Conservation (phyloP, 495 filamentous ascomycete species). For the Hypoxylon intermedium region DNA sequence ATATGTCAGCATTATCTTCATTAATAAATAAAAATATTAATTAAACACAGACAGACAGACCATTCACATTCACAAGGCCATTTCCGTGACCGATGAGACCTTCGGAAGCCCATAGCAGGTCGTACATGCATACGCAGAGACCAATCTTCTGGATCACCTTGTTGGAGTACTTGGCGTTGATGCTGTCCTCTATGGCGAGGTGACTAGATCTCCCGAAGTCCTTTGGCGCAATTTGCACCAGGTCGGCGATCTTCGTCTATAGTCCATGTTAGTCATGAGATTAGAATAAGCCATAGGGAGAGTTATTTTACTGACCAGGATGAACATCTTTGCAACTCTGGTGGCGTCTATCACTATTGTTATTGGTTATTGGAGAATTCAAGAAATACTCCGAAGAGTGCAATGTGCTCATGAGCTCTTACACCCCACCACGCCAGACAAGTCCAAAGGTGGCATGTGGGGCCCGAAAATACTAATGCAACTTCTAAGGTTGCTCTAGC, state of each 20-base stretch:
- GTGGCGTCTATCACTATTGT: not conserved
- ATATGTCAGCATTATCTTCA: too few relatives aligned
- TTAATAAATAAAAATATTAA: too few relatives aligned
- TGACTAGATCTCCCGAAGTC: conserved; percentile 81
- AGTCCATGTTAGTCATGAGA: not conserved
- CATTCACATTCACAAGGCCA: conserved; percentile 90
- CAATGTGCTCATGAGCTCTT: not conserved
- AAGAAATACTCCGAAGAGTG: too few relatives aligned
- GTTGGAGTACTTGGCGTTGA: conserved; percentile 95
- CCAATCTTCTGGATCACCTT: conserved; percentile 72
- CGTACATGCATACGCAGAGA: conserved; percentile 89
- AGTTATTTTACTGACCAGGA: conserved; percentile 42
- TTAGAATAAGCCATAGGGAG: not conserved
- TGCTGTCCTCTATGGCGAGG: conserved; percentile 86
- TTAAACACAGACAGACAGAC: conserved; percentile 57
- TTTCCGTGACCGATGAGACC: conserved; percentile 90
- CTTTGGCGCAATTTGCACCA: conserved; percentile 86
- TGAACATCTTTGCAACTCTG: conserved; percentile 47
- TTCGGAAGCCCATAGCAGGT: conserved; percentile 84
- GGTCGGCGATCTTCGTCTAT: conserved; percentile 78
- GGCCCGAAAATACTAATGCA: not conserved
- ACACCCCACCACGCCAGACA: not conserved
- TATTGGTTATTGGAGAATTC: not conserved
- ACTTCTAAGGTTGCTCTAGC: too few relatives aligned
- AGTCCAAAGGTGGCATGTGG: not conserved